Evolutionary conservation across 257 asterid genomes (phyloP).

Genomic region (Coffea eugenioides): DNA sequence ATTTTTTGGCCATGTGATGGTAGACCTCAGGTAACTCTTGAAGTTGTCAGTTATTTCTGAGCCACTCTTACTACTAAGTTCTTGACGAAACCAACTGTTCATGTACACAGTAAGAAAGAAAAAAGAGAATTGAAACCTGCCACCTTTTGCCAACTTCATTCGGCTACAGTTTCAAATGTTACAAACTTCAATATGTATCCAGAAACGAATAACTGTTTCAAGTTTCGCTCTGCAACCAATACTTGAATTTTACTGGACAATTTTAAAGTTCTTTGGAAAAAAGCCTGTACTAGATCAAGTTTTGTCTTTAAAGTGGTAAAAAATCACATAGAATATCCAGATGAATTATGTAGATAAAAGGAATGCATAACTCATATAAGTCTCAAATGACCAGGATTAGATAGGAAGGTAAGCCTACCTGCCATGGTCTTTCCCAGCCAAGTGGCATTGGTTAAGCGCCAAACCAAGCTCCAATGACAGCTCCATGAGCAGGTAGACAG

Average conservation of each 20-base stretch:
- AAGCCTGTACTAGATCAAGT: no score
- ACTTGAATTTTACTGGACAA: neutral
- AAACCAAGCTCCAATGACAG: constrained; percentile 92
- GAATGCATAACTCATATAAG: no score
- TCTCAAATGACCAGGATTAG: neutral
- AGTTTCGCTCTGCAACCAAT: neutral
- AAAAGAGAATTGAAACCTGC: neutral
- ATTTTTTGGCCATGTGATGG: neutral
- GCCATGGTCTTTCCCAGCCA: constrained; percentile 99
- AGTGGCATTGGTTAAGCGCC: constrained; percentile 99
- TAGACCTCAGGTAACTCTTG: neutral
- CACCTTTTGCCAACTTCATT: neutral
- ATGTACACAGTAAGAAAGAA: no score
- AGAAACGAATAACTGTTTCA: neutral
- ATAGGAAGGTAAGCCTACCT: constrained; percentile 41
- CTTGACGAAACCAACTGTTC: neutral
- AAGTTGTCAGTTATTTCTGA: neutral
- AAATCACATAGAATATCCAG: no score
- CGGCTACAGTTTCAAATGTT: neutral
- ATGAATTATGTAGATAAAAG: no score
- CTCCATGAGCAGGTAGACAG: constrained; percentile 81
- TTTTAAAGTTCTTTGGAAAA: neutral
- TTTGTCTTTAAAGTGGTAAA: no score
- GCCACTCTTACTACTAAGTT: neutral
- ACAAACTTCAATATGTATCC: neutral